These are phyloP conservation scores for Talaromyces sp. DNA, from an alignment of 2,329 filamentous ascomycete genomes.

Conservation along the genomic window DNA sequence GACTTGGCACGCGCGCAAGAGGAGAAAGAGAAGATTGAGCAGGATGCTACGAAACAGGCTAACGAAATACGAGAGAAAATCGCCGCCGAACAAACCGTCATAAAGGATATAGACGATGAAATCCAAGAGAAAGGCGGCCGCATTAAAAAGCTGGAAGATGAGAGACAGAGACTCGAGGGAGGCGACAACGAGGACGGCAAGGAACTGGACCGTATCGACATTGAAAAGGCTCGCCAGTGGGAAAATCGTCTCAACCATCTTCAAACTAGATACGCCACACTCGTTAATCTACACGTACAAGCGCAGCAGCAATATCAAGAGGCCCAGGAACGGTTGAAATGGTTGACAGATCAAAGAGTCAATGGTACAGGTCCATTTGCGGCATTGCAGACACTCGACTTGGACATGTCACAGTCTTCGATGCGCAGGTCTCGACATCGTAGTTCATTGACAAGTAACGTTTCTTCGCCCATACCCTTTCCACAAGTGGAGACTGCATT, in stretches of 20 bases:
- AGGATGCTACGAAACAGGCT: constrained; percentile 38
- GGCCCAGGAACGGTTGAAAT: constrained; percentile 45
- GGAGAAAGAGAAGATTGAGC: constrained; percentile 42
- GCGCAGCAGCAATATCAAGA: constrained; percentile 46
- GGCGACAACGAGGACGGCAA: constrained; percentile 50
- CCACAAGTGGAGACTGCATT: constrained; percentile 40
- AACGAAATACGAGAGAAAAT: constrained; percentile 45
- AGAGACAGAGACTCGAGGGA: constrained; percentile 50
- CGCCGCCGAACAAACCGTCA: constrained; percentile 44
- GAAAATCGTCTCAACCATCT: constrained; percentile 43
- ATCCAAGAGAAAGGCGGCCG: constrained; percentile 59
- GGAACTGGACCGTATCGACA: constrained; percentile 50
- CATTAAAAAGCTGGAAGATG: constrained; percentile 61
- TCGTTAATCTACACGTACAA: constrained; percentile 42
- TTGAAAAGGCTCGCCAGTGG: constrained; percentile 48
- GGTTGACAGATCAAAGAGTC: constrained; percentile 40
- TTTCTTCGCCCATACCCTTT: constrained; percentile 46
- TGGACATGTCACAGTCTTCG: constrained; percentile 39
- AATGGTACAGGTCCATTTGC: constrained; percentile 39
- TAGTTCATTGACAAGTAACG: constrained; percentile 46
- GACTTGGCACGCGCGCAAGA: constrained; percentile 47
- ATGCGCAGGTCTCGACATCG: constrained; percentile 47
- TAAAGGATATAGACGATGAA: constrained; percentile 60
- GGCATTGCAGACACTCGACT: constrained; percentile 40
- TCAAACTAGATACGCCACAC: constrained; percentile 42